Evolutionary conservation across 2,329 filamentous ascomycete genomes (phyloP), one percentile per base, ranked within the genome.

Genomic region (Fusarium multiceps): DNA sequence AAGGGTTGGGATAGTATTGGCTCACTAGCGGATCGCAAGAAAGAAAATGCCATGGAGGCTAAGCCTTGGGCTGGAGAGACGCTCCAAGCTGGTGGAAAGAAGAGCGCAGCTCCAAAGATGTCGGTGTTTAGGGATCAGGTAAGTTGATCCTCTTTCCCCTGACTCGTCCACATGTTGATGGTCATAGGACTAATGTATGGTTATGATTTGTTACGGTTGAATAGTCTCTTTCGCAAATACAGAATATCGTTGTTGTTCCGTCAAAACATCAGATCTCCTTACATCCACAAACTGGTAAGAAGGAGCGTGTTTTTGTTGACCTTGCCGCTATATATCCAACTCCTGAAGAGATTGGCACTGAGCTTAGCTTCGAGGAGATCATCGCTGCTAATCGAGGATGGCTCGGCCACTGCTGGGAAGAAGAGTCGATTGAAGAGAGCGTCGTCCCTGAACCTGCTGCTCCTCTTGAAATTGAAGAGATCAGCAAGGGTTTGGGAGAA

Each of bases 41-140:
- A 98, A 85, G 96, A 99, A 80, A 99, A 99, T 76, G 85, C 86
- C 9, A 83, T 94, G 71, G 93, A 95, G 78, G 89, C 94, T 13
- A 94, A 92, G 77, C 93, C 95, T 21, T 98, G 94, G 96, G 92
- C 86, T 13, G 96, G 96, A 27, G 94, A 98, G 83, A 98, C 92
- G 42, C 82, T 99, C 73, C 93, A 95, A 80, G 92, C 89, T 4
- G 93, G 92, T 43, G 95, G 93, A 74, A 96, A 93, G 83, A 93
- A 93, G 82, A 89, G 86, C 32, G 87, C 86, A 56, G 76, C 75
- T 43, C 86, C 90, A 56, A 98, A 98, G 85, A 92, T 99, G 90
- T 85, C 91, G 77, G 88, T 99, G 47, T 99, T 98, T 85, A 95
- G 93, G 85, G 96, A 99, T 86, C 86, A 92, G 92, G 96, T 99